These are phyloP conservation scores for Dictyostelium citrinum DNA, from an alignment of 78 protist genomes.

Conservation along the genomic window DNA sequence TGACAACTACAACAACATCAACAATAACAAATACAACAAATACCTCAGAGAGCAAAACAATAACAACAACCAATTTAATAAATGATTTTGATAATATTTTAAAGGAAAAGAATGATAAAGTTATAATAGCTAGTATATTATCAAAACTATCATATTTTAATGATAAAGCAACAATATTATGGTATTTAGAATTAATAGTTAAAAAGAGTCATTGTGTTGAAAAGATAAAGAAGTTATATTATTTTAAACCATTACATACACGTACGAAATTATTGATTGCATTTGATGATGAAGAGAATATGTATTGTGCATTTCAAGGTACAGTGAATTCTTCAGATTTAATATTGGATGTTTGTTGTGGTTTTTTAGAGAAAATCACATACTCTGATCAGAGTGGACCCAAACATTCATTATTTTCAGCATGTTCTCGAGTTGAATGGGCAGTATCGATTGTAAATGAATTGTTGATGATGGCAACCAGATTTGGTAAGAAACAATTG, in stretches of 20 bases:
- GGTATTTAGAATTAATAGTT: background rate
- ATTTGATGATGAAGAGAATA: constrained; percentile 8
- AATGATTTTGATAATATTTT: background rate
- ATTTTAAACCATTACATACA: constrained; percentile 32
- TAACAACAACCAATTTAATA: background rate
- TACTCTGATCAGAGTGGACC: background rate
- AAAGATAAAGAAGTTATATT: background rate
- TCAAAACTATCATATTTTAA: constrained; percentile 19
- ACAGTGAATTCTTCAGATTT: constrained; percentile 3
- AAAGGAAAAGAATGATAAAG: background rate
- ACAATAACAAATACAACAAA: background rate
- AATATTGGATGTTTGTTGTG: constrained; percentile 39
- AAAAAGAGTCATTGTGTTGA: background rate
- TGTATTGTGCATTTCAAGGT: constrained; percentile 47
- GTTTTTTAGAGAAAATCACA: constrained; percentile 33
- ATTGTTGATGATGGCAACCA: background rate
- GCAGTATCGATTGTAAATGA: background rate
- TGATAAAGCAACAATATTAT: background rate
- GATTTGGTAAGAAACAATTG: background rate
- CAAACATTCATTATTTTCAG: background rate
- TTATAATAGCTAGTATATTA: background rate
- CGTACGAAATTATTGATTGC: constrained; percentile 17
- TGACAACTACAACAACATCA: background rate
- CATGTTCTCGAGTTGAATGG: constrained; percentile 27
- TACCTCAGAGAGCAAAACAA: no score